phyloP scores from a whole-genome alignment of 2,329 filamentous ascomycete genomes.

The Cladosporium austrohemisphaericum region DNA sequence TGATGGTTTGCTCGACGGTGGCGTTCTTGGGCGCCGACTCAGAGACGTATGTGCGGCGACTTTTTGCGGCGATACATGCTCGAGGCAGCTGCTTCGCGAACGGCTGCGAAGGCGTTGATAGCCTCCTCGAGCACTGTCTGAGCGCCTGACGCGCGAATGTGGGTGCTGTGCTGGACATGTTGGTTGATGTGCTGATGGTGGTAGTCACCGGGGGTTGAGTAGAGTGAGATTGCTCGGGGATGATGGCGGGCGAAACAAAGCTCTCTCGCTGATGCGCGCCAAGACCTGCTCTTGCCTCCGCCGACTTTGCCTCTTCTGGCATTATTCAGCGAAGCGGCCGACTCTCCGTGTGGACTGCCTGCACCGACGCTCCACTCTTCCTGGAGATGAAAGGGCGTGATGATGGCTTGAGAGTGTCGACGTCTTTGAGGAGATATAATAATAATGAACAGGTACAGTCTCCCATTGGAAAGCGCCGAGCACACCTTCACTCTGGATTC shows the following conservation, averaged over 20 bases:
- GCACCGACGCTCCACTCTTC: not conserved
- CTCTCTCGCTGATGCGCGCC: conserved; percentile 9
- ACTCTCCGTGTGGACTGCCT: not conserved
- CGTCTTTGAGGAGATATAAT: no score
- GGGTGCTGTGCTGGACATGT: conserved; percentile 54
- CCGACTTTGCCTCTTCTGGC: no score
- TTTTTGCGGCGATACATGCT: conserved; percentile 36
- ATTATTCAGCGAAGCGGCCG: conserved; percentile 11
- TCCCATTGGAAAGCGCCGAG: no score
- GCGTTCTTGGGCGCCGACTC: conserved; percentile 75
- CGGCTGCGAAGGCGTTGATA: conserved; percentile 39
- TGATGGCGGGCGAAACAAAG: conserved; percentile 3
- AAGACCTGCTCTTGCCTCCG: conserved; percentile 6
- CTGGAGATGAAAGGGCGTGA: no score
- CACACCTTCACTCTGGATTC: no score
- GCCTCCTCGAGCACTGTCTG: conserved; percentile 51
- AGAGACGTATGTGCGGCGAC: conserved; percentile 67
- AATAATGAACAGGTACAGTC: no score
- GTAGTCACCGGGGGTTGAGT: not conserved
- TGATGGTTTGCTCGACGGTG: conserved; percentile 80
- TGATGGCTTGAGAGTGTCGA: no score
- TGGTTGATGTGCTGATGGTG: conserved; percentile 18
- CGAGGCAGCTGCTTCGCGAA: conserved; percentile 41
- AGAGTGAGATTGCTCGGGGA: conserved; percentile 2
- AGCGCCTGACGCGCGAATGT: conserved; percentile 72